These are phyloP conservation scores for Gracilariopsis chorda DNA, from an alignment of 23 red algal genomes.

Conservation along the genomic window DNA sequence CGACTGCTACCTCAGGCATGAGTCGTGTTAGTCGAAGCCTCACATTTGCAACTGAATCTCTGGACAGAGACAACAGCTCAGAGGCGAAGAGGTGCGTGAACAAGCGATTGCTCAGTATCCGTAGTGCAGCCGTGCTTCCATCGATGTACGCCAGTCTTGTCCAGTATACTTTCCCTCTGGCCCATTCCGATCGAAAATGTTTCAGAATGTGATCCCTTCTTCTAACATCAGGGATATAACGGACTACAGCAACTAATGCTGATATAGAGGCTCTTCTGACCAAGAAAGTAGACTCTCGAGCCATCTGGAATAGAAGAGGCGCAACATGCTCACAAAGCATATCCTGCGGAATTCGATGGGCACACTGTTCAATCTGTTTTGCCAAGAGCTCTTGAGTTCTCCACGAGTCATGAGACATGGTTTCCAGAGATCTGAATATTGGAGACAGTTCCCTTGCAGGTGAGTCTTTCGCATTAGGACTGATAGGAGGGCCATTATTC, in stretches of 20 bases:
- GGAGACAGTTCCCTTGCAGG: constrained; percentile 68
- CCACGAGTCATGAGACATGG: constrained; percentile 82
- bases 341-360: constrained; percentile 72
- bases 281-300: constrained; percentile 75
- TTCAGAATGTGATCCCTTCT: constrained; percentile 83
- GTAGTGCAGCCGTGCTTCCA: constrained; percentile 64
- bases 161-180: constrained; percentile 87
- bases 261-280: constrained; percentile 78
- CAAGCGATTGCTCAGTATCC: constrained; percentile 31
- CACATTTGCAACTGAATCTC: constrained; percentile 74
- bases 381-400: constrained; percentile 82
- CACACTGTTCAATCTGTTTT: constrained; percentile 71
- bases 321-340: constrained; percentile 88
- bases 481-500: neutral
- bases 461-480: constrained; percentile 35
- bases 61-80: constrained; percentile 56
- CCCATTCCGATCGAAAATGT: constrained; percentile 88
- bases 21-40: constrained; percentile 62
- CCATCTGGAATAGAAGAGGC: constrained; percentile 84
- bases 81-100: constrained; percentile 70
- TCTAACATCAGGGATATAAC: constrained; percentile 69
- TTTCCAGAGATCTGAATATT: constrained; percentile 72
- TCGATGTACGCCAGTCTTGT: constrained; percentile 81
- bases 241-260: constrained; percentile 63
- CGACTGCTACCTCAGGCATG: constrained; percentile 55